Conservation (phyloP, 331 rosid species). For the Pyrus hybrid region DNA sequence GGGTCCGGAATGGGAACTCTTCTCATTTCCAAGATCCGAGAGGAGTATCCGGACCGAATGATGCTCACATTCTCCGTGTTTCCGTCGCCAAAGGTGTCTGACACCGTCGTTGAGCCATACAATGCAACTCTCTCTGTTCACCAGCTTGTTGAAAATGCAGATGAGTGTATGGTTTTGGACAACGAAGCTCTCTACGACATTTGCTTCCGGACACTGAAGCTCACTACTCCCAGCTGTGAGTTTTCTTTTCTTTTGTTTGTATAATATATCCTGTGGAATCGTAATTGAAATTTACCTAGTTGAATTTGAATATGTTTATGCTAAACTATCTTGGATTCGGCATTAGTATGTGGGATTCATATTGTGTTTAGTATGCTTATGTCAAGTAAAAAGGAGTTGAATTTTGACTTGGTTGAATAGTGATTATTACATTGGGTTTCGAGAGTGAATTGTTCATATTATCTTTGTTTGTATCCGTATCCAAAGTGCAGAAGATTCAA, state of each 20-base stretch:
- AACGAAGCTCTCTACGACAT: slow-evolving; percentile 92
- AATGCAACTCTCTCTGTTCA: slow-evolving; percentile 86
- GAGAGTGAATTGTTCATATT: not conserved
- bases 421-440: not conserved
- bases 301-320: not conserved
- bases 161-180: slow-evolving; percentile 89
- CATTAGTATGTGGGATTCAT: not conserved
- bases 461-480: not conserved
- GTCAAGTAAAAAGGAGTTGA: not conserved
- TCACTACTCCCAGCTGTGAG: slow-evolving; percentile 94
- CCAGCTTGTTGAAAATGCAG: slow-evolving; percentile 88
- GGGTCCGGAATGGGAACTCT: slow-evolving; percentile 95
- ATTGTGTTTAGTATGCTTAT: not conserved
- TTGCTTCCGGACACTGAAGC: slow-evolving; percentile 84
- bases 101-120: slow-evolving; percentile 87
- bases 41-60: slow-evolving; percentile 85
- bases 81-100: slow-evolving; percentile 26
- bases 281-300: not conserved
- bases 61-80: slow-evolving; percentile 78
- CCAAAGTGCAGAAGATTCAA: not conserved
- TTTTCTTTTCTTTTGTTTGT: not conserved
- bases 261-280: not conserved
- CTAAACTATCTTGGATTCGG: not conserved
- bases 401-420: not conserved
- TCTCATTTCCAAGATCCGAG: slow-evolving; percentile 75